Evolutionary conservation across 2,329 filamentous ascomycete genomes (phyloP), one percentile per base, ranked within the genome.

Genomic region (Corynespora cassiicola): DNA sequence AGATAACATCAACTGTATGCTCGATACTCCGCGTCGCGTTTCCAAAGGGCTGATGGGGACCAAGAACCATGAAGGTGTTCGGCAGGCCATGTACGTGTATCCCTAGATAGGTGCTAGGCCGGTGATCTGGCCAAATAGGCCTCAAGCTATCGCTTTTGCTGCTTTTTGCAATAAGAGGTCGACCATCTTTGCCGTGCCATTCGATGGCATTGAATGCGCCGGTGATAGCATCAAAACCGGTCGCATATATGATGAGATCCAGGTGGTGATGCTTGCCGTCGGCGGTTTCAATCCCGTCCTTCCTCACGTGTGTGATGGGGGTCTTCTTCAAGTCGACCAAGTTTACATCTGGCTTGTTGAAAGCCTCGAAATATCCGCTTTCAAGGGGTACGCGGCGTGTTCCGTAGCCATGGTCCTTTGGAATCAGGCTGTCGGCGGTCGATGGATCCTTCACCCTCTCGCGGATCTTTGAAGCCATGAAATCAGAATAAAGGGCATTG

Each of bases 31-130:
- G 58, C 3, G 72, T 68, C 7, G 70, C 68, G 23, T 75, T 75
- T 6, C 72, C 71, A 42, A 73, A 73, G 50, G 66, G 67, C 37
- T 74, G 71, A 30, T 75, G 69, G 0, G 72, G 72, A 0, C 71
- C 71, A 56, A 73, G 65, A 7, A 73, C 58, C 69, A 73, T 71
- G 43, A 63, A 63, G 39, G 49, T 52, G 27, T 61, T 64, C 5
- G 60, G 59, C 31, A 66, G 48, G 3, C 40, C 43, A 6, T 47
- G 54, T 2, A 56, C 43, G n/a, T 39, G 50, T 7, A 63, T 39
- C 1, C 58, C 59, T 0, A 63, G 42, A 26, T 52, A 62, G 2
- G 59, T 61, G 14, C 36, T 35, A 6, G 54, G 49, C 5, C 47
- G 38, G 11, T 54, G 47, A 20, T 56, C 47, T 23, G 46, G 51